These are phyloP conservation scores for Hyparrhenia diplandra DNA, from an alignment of 176 grass and related monocot species.

Conservation along the genomic window DNA sequence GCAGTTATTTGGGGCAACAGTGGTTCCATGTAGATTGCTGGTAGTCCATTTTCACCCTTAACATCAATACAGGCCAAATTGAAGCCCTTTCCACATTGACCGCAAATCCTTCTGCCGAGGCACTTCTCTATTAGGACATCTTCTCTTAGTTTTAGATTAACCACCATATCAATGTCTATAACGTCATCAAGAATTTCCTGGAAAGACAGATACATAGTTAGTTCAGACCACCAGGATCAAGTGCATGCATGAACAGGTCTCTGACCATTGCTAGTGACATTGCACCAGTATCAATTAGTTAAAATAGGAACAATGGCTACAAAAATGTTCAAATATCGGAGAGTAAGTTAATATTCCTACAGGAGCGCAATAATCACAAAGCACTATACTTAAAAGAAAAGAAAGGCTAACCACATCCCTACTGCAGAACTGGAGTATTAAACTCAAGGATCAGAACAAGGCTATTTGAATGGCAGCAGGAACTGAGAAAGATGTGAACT, in stretches of 20 bases:
- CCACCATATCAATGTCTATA: slow-evolving; percentile 87
- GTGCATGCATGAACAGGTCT: not conserved
- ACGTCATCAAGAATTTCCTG: slow-evolving; percentile 86
- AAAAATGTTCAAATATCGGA: not conserved
- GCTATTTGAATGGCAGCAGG: not conserved
- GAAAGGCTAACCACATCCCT: not conserved
- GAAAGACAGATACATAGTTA: not conserved
- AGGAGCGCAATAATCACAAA: not conserved
- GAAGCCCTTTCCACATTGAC: slow-evolving; percentile 80
- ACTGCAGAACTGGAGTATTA: no score
- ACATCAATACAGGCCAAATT: slow-evolving; percentile 88
- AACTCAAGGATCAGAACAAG: no score
- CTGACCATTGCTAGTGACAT: not conserved
- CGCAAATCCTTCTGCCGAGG: slow-evolving; percentile 88
- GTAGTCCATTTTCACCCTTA: slow-evolving; percentile 64
- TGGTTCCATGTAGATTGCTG: slow-evolving; percentile 79
- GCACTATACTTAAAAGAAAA: not conserved
- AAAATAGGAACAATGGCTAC: not conserved
- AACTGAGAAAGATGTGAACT: not conserved
- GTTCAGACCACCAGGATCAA: not conserved
- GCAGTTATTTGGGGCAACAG: slow-evolving; percentile 80
- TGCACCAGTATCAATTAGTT: not conserved
- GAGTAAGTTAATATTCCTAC: not conserved
- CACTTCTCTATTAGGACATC: slow-evolving; percentile 90
- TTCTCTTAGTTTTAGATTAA: slow-evolving; percentile 96